Evolutionary conservation across 371 early-diverging fungal genomes (phyloP).

Genomic region (Circinella umbellata): DNA sequence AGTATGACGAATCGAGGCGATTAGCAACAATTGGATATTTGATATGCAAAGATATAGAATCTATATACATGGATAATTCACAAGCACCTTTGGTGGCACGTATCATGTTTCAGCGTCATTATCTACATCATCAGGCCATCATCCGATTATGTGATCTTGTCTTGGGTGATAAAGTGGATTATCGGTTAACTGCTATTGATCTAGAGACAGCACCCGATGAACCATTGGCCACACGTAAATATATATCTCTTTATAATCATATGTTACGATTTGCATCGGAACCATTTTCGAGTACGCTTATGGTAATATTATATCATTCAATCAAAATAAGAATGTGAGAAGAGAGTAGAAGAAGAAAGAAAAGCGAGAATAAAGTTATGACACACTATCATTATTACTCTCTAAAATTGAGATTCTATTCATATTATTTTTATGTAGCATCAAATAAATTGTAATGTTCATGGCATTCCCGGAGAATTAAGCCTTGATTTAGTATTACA

Average conservation of each 20-base stretch:
- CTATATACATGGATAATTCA: not conserved
- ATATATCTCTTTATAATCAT: slow-evolving; percentile 6
- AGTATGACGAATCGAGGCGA: slow-evolving; percentile 9
- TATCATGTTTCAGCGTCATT: slow-evolving; percentile 12
- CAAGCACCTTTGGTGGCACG: not conserved
- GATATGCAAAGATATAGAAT: slow-evolving; percentile 9
- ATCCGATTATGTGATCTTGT: not conserved
- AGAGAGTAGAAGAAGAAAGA: too few species aligned
- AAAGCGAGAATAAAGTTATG: too few species aligned
- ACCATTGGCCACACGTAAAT: not conserved
- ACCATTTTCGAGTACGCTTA: not conserved
- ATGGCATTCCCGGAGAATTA: slow-evolving; percentile 4
- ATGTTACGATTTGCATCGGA: not conserved
- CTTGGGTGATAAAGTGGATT: slow-evolving; percentile 2
- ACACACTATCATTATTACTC: not conserved
- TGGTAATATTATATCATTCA: not conserved
- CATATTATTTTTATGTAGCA: not conserved
- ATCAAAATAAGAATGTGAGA: too few species aligned
- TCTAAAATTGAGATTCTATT: not conserved
- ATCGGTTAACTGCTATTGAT: not conserved
- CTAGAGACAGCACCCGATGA: not conserved
- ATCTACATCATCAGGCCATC: not conserved
- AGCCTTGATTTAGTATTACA: slow-evolving; percentile 5
- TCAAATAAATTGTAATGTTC: slow-evolving; percentile 3
- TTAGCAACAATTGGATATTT: slow-evolving; percentile 5